Evolutionary conservation across 2,329 filamentous ascomycete species (phyloP), one percentile per base, ranked within the genome.

Genomic region (Verticillium dahliae): DNA sequence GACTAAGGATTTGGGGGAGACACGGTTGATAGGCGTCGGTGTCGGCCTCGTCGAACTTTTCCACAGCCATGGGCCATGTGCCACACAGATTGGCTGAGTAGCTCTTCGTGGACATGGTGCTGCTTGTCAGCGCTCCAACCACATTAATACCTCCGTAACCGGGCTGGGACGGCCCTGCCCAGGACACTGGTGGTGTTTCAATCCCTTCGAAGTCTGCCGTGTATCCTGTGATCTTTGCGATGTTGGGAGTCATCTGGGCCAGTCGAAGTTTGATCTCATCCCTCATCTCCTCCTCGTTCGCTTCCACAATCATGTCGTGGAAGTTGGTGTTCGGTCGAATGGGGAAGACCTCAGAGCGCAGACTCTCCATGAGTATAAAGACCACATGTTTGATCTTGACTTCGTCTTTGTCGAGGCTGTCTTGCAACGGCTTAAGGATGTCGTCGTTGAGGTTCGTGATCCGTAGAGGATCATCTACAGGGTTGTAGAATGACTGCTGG

Each of bases 1-100:
- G 59, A 22, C 64, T 52, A 18, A 68, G 54, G 56, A 66, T 58
- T 45, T 66, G 74, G 1, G 74, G 71, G 60, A 76, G 62, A 57
- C 74, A 76, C 2, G 74, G 74, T 60, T 76, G 74, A 63, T 76
- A 76, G 52, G 75, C 69, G 55, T 75, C 71, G 41, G 72, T 67
- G 31, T 70, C 63, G 56, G 71, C 74, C 60, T 76, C 74, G 41
- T 69, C 69, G 59, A 75, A 75, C 55, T 69, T 71, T 56, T 76
- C 72, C 10, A 71, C 70, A 1, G 73, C 69, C 54, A 76, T 65
- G 1, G 74, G 71, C 6, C 66, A 71, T 31, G 74, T 65, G 13
- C 74, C 74, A 52, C 74, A 76, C 14, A 75, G 64, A 13, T 67
- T 72, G 6, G 71, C 73, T 0, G 69, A 67, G 9, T 76, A 60